Evolutionary conservation across 2,329 filamentous ascomycete genomes (phyloP).

Genomic region (Amauroascus niger): DNA sequence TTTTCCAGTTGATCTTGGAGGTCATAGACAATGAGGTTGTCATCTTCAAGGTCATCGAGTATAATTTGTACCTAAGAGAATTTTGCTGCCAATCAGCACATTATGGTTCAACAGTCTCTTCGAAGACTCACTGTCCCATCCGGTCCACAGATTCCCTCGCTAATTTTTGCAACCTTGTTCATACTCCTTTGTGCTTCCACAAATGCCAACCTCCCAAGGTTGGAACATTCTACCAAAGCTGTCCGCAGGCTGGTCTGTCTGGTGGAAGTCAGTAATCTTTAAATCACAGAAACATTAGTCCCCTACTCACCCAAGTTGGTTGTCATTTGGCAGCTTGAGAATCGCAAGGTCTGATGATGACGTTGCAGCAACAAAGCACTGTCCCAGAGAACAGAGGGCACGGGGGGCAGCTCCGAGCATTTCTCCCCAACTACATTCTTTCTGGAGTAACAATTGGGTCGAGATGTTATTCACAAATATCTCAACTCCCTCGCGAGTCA

Average conservation of each 20-base stretch:
- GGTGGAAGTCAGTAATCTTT: neutral
- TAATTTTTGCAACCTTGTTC: neutral
- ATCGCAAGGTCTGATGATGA: neutral
- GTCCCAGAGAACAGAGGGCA: neutral
- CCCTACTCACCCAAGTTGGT: neutral
- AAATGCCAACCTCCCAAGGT: neutral
- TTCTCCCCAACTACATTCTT: neutral
- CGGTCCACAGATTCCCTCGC: neutral
- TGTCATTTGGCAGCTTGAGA: neutral
- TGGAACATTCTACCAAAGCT: neutral
- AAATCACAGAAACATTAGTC: neutral
- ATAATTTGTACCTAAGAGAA: neutral
- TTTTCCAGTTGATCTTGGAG: neutral
- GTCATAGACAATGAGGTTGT: neutral
- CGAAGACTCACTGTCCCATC: neutral
- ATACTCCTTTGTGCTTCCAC: neutral
- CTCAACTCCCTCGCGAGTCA: neutral
- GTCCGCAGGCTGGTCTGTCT: neutral
- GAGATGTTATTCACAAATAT: neutral
- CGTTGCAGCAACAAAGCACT: neutral
- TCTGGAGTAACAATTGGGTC: neutral
- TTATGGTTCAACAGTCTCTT: neutral
- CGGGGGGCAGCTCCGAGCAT: neutral
- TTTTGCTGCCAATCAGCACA: neutral
- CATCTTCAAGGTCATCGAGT: neutral